Conservation (phyloP, 2,329 filamentous ascomycete species). For the Aspergillus novoparasiticus region DNA sequence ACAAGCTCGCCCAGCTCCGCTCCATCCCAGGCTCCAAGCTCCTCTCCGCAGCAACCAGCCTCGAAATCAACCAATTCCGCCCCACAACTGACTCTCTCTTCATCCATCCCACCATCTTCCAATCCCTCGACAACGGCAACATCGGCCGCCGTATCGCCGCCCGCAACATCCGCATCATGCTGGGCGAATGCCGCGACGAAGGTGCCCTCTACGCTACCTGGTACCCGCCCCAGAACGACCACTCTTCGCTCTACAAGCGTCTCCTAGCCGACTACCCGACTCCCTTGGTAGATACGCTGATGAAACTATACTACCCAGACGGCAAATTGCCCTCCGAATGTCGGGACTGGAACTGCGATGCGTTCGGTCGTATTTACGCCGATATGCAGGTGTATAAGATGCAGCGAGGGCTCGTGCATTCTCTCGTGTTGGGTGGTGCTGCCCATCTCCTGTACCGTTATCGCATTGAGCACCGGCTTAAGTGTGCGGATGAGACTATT, state of each 20-base stretch:
- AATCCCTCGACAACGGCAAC: constrained; percentile 50
- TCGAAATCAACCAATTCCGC: constrained; percentile 58
- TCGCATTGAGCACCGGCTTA: constrained; percentile 56
- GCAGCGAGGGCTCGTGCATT: constrained; percentile 54
- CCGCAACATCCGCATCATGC: constrained; percentile 52
- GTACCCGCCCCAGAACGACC: constrained; percentile 45
- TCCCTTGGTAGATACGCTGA: constrained; percentile 45
- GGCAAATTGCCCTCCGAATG: constrained; percentile 42
- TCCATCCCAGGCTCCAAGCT: constrained; percentile 41
- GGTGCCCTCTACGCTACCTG: constrained; percentile 55
- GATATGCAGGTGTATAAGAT: constrained; percentile 59
- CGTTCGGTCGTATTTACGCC: constrained; percentile 59
- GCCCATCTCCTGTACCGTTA: constrained; percentile 54
- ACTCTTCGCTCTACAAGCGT: constrained; percentile 47
- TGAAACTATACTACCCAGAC: constrained; percentile 48
- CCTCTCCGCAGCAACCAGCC: constrained; percentile 44
- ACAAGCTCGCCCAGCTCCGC: constrained; percentile 53
- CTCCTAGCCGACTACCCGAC: constrained; percentile 57
- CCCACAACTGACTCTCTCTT: constrained; percentile 55
- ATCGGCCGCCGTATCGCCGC: constrained; percentile 50
- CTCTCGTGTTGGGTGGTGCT: constrained; percentile 46
- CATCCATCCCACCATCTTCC: constrained; percentile 47
- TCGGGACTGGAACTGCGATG: constrained; percentile 50
- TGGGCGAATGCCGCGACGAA: constrained; percentile 59
- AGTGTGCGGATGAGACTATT: constrained; percentile 46